Evolutionary conservation across 805 yeast species (phyloP).

Genomic region (Yarrowia osloensis): DNA sequence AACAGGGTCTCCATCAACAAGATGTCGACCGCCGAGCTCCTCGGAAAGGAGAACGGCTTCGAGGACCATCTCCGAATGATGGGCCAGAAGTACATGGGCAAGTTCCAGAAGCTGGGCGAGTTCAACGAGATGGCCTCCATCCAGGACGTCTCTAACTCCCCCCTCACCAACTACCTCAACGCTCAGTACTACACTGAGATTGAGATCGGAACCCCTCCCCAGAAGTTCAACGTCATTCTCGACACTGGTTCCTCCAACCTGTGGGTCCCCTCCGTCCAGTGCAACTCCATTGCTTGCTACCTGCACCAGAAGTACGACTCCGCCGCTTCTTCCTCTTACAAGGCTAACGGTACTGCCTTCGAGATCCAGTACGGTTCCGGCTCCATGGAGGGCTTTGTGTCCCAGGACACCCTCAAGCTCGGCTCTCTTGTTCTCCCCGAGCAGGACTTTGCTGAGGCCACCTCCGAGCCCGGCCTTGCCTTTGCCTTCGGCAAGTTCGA

Average conservation of each 20-base stretch:
- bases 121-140: constrained; percentile 40
- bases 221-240: constrained; percentile 86
- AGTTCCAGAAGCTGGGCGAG: constrained; percentile 41
- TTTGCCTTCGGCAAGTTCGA: constrained; percentile 99
- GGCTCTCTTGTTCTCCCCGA: constrained; percentile 83
- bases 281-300: constrained; percentile 93
- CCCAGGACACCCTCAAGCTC: constrained; percentile 76
- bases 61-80: constrained; percentile 54
- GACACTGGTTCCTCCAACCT: constrained; percentile 97
- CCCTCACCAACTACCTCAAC: constrained; percentile 88
- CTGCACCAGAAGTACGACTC: constrained; percentile 91
- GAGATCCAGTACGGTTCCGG: constrained; percentile 92
- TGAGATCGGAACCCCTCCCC: constrained; percentile 89
- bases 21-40: constrained; percentile 57
- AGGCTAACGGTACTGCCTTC: constrained; percentile 83
- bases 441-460: constrained; percentile 96
- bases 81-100: constrained; percentile 62
- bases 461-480: constrained; percentile 95
- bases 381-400: constrained; percentile 85
- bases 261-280: constrained; percentile 92
- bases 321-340: constrained; percentile 75
- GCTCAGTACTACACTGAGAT: constrained; percentile 97
- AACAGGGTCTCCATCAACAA: constrained; percentile 60
- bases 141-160: constrained; percentile 64
- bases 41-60: constrained; percentile 48